Conservation (phyloP, 148 eudicot genomes). For the Drosera capensis region DNA sequence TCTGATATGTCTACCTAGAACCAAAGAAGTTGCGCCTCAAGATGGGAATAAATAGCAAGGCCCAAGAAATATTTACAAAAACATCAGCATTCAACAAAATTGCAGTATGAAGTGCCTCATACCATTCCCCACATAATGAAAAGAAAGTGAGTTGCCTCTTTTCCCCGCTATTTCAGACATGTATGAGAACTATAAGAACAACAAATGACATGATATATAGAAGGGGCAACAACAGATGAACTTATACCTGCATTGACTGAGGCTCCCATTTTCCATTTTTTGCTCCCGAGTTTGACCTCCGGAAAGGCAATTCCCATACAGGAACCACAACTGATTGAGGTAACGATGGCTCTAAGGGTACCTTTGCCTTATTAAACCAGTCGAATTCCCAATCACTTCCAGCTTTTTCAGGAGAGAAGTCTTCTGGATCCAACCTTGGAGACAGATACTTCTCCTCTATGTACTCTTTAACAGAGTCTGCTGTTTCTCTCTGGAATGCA, state of each 20-base stretch:
- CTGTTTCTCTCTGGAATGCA: constrained; percentile 77
- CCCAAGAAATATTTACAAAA: too few relatives aligned
- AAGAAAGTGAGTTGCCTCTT: too few relatives aligned
- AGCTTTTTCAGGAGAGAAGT: constrained; percentile 68
- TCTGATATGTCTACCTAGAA: constrained; percentile 72
- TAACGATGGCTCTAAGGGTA: constrained; percentile 59
- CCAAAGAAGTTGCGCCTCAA: constrained; percentile 10
- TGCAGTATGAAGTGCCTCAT: too few relatives aligned
- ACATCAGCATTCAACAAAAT: too few relatives aligned
- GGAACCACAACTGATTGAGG: constrained; percentile 73
- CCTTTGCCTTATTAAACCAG: constrained; percentile 77
- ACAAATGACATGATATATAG: neutral
- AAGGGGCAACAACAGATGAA: neutral
- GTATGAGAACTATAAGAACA: neutral
- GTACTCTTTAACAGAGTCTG: constrained; percentile 50
- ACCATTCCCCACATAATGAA: too few relatives aligned
- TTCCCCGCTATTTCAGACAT: too few relatives aligned
- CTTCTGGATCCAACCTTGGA: constrained; percentile 80
- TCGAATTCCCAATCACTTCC: constrained; percentile 94
- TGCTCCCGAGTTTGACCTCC: constrained; percentile 32
- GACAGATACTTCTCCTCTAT: constrained; percentile 65
- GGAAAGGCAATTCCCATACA: constrained; percentile 80
- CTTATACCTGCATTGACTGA: constrained; percentile 56
- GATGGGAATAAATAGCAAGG: constrained; percentile 6
- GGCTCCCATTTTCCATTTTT: constrained; percentile 64